Evolutionary conservation across 345 rosid species (phyloP), one percentile per base, ranked within the genome.

Genomic region (Brassica carinata): DNA sequence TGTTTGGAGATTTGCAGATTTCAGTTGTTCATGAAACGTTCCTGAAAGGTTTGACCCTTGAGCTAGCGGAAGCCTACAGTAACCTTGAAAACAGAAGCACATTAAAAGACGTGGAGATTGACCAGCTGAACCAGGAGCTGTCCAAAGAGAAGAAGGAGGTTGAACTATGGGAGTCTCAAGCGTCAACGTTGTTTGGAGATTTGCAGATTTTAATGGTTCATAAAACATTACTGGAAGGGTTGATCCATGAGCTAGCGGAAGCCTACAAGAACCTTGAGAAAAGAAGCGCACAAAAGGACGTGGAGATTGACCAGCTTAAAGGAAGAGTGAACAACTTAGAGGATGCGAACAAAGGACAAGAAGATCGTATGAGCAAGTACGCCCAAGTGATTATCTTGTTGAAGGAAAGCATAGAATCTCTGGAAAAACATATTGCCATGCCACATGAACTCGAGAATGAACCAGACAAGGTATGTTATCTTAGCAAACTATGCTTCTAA

Each of bases 151-250:
- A 81, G 76, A 75, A 72, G 45, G 90, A 88, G 73, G 75, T 66
- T 84, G 87, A 85, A 76, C 70, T 62, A 38, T 88, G 90, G 95
- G 95, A 88, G 82, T 79, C 87, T 80, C 85, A 89, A 73, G 91
- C 92, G 74, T 69, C 82, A 43, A 81, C 82, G 57, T 74, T 81
- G n/a, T 84, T 87, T 63, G 85, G 83, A 66, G 86, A 92, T 77
- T 74, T 91, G 77, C 94, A 92, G 77, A 67, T 82, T 27, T 87
- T 85, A 18, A 72, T 73, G 63, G 85, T 91, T 65, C 85, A 61
- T 70, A 93, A 92, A 82, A 82, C 81, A 74, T 81, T 91, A 77
- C 82, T 88, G 33, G 85, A 85, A 87, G 97, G 85, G 72, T 92
- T 88, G 84, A 61, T 84, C 30, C 74, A 30, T 73, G 97, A 92